Percentiles rank a stretch among this genome's conserved stretches.
phyloP scores from a whole-genome alignment of 441 rosid genomes.

The Omphalea diandra region DNA sequence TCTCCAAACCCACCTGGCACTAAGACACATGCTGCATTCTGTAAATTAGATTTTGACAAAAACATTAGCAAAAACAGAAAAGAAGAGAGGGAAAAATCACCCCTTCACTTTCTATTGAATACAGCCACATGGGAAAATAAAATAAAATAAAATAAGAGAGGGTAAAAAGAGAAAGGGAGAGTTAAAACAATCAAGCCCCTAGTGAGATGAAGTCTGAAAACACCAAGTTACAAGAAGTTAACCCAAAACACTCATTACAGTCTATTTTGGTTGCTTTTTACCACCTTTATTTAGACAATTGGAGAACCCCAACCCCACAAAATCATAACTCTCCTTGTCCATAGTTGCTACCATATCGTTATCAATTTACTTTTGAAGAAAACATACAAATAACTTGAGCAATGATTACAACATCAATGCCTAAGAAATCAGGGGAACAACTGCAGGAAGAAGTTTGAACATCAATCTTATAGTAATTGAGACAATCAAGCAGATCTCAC shows the following conservation, averaged over 20 bases:
- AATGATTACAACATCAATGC: neutral
- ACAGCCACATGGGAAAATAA: neutral
- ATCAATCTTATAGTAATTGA: neutral
- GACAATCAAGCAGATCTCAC: neutral
- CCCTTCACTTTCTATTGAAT: neutral
- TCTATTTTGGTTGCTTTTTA: neutral
- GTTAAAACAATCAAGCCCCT: neutral
- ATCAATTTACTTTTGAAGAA: constrained; percentile 2
- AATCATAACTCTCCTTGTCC: neutral
- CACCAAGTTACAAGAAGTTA: neutral
- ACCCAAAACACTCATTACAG: neutral
- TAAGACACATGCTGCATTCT: constrained; percentile 89
- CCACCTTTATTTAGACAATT: neutral
- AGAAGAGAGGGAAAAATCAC: neutral
- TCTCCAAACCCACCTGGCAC: constrained; percentile 99
- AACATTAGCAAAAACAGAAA: neutral
- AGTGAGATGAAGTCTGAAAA: neutral
- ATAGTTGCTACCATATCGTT: neutral
- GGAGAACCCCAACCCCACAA: neutral
- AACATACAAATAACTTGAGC: neutral
- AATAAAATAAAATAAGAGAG: neutral
- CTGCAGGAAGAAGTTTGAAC: neutral
- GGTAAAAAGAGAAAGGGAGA: neutral
- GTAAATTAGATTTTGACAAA: constrained; percentile 16
- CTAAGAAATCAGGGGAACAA: neutral